Conservation (phyloP, 2,329 filamentous ascomycete genomes). For the Plenodomus tracheiphilus region DNA sequence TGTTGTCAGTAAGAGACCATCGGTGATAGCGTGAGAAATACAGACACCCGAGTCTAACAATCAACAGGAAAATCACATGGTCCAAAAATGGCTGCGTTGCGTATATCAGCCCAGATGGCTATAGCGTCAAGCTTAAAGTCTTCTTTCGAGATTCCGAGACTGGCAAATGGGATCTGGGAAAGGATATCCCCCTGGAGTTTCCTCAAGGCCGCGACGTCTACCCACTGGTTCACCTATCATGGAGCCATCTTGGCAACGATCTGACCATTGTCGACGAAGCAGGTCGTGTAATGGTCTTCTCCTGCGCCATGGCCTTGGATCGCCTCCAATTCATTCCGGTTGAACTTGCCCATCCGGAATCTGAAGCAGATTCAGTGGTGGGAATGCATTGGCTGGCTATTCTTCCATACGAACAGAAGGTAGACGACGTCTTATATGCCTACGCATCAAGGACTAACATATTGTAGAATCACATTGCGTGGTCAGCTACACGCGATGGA, state of each 20-base stretch:
- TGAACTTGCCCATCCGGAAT: conserved; percentile 68
- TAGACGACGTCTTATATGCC: conserved; percentile 6
- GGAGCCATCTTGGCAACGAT: conserved; percentile 77
- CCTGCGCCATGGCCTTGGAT: conserved; percentile 73
- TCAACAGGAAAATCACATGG: conserved; percentile 75
- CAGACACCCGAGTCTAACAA: conserved; percentile 2
- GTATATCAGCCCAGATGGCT: conserved; percentile 73
- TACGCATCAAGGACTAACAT: conserved; percentile 5
- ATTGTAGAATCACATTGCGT: conserved; percentile 40
- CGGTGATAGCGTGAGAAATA: neutral
- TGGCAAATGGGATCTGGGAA: conserved; percentile 75
- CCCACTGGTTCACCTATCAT: conserved; percentile 77
- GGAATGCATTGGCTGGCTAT: conserved; percentile 80
- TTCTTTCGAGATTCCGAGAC: conserved; percentile 69
- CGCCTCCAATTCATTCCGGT: conserved; percentile 65
- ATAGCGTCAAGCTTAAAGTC: conserved; percentile 71
- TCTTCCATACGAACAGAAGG: conserved; percentile 47
- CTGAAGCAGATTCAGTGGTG: conserved; percentile 76
- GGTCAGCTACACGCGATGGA: conserved; percentile 45
- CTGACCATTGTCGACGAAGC: conserved; percentile 80
- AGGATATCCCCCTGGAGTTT: conserved; percentile 69
- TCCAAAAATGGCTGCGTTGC: conserved; percentile 86
- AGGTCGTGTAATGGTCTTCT: conserved; percentile 76
- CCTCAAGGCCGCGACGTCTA: conserved; percentile 64
- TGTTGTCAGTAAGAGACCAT: conserved; percentile 73